Evolutionary conservation across 768 basidiomycete genomes (phyloP), one percentile per base, ranked within the genome.

Genomic region (Naganishia onofrii): DNA sequence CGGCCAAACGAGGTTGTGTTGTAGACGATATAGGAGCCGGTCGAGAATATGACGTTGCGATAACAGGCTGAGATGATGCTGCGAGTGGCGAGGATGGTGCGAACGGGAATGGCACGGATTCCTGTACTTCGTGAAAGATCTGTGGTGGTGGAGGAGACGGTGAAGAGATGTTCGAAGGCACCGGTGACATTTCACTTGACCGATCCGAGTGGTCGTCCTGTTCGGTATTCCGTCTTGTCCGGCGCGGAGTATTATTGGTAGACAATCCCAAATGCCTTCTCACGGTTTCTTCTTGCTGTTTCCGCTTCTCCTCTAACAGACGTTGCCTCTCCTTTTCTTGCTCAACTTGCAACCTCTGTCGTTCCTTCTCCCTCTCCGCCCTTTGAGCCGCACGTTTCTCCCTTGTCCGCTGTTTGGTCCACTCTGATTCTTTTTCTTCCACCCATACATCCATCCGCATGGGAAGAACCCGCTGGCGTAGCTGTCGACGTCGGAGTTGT

Each of bases 401-500:
- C 32, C 26, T 48, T 32, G 29, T 42, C 26, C 48, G 42, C 34
- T 70, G 51, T 52, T 65, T 44, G 60, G 55, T 42, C 54, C 67
- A 71, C 28, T 67, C 57, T 10, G 51, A 23, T n/a, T 67, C 26
- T 15, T 48, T 51, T 10, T 67, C 66, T 26, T 68, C 66, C 2
- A 71, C 60, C n/a, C 38, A 63, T 21, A 44, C 38, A 42, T 63
- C 60, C 38, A 63, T 63, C 26, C 26, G 36, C 60, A 63, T 44
- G 3, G 60, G 60, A 3, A 63, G 15, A 23, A 54, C 32, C 0
- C 66, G 57, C 19, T 38, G 32, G 32, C 46, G 28, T 8, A 68
- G 52, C n/a, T 58, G 44, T 31, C 55, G 36, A 8, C 71, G 67
- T n/a, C 71, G 71, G 31, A 64, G 65, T 17, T 51, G 57, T 54